Evolutionary conservation across 345 rosid genomes (phyloP), one percentile per base, ranked within the genome.

Genomic region (Brassica rapa): DNA sequence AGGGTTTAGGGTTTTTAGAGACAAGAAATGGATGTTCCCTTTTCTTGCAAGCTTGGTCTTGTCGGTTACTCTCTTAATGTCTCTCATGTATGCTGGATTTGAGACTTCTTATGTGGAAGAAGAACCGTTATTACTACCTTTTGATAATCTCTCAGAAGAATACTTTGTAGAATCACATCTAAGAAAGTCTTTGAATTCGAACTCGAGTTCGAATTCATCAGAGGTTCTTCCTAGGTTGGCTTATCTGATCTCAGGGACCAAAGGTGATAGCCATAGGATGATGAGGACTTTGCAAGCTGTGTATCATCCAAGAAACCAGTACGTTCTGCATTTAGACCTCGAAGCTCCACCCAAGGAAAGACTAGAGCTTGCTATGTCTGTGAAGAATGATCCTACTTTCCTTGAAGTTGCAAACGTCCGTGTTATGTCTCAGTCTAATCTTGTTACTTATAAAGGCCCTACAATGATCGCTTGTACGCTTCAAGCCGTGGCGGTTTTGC

Each of bases 381-480:
- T 91, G 3, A 74, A 68, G 67, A 83, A 16, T 11, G 90, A 93
- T 77, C 77, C 81, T 11, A 68, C 90, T 62, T 93, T 90, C 43
- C 69, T 60, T 53, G 70, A 85, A 32, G 84, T 93, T 11, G 94
- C 89, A 39, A 93, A 91, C 37, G 97, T 93, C 35, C 90, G 93
- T 83, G 85, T 87, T 73, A 81, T 84, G 60, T 84, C 83, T 41
- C 88, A 85, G 86, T 88, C 97, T 24, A 93, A 93, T 85, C 56
- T 93, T 62, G 97, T 93, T 29, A 93, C 98, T 24, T 93, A 93
- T 35, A 84, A 90, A 67, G 98, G 96, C 3, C 98, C 97, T 29
- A 93, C 98, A 0, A 91, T 91, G 98, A 96, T 91, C n/a, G 87
- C 89, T 68, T 91, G 91, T 70, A 93, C 98, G 2, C 96, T 93